Conservation (phyloP, 2,329 filamentous ascomycete species). For the Aspergillus sp. region DNA sequence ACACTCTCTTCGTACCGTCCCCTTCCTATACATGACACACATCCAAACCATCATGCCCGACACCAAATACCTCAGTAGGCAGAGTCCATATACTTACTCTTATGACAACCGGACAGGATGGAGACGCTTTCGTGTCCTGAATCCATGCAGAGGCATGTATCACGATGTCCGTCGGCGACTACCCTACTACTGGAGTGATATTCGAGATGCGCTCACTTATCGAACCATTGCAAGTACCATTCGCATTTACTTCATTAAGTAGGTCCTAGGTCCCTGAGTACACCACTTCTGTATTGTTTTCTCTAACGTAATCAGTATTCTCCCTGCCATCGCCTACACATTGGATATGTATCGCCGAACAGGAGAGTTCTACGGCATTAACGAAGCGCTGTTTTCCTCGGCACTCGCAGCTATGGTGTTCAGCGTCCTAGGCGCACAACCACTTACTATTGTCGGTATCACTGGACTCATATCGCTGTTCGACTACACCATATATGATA, state of each 20-base stretch:
- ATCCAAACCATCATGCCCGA: constrained; percentile 11
- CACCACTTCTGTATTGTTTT: no score
- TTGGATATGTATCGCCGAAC: constrained; percentile 61
- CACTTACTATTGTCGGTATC: constrained; percentile 59
- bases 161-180: constrained; percentile 55
- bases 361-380: constrained; percentile 57
- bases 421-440: constrained; percentile 54
- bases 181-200: constrained; percentile 60
- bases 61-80: constrained; percentile 27
- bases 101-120: constrained; percentile 44
- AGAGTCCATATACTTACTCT: constrained; percentile 30
- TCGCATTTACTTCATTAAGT: constrained; percentile 59
- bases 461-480: constrained; percentile 58
- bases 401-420: constrained; percentile 59
- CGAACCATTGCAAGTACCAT: constrained; percentile 57
- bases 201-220: constrained; percentile 57
- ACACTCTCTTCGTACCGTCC: no score
- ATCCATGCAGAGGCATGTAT: constrained; percentile 56
- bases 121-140: constrained; percentile 44
- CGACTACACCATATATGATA: constrained; percentile 63
- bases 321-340: constrained; percentile 61
- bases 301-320: constrained; percentile 38
- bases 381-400: constrained; percentile 58
- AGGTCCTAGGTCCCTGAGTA: constrained; percentile 2
- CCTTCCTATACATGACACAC: no score